Evolutionary conservation across 1,284 basidiomycete species (phyloP).

Genomic region (Microstroma glucosiphilum): DNA sequence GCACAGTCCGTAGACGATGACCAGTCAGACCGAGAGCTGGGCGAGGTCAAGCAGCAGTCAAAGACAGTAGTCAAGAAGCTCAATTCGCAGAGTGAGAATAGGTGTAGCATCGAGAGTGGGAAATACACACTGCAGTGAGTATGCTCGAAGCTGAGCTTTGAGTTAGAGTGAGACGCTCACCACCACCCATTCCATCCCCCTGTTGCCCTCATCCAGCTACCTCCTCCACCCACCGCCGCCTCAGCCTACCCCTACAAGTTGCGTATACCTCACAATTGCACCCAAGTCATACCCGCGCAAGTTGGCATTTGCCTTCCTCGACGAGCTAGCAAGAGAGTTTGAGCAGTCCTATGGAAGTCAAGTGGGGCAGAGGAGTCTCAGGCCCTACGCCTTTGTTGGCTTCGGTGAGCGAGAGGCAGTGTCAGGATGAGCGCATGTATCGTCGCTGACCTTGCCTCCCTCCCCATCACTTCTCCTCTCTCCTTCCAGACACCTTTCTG

Average conservation of each 20-base stretch:
- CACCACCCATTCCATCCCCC: neutral
- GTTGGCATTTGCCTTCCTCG: conserved; percentile 92
- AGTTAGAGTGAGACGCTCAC: neutral
- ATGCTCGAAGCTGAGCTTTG: neutral
- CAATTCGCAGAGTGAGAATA: conserved; percentile 77
- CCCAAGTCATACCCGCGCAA: conserved; percentile 97
- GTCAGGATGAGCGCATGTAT: neutral
- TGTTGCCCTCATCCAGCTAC: conserved; percentile 61
- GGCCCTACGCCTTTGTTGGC: conserved; percentile 46
- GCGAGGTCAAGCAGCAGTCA: conserved; percentile 96
- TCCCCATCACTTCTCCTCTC: too few relatives aligned
- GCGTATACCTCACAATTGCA: conserved; percentile 89
- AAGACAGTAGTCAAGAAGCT: conserved; percentile 93
- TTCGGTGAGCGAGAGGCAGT: conserved; percentile 23
- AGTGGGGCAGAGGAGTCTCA: conserved; percentile 39
- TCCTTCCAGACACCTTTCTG: conserved; percentile 85
- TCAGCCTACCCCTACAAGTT: conserved; percentile 49
- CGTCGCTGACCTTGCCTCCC: neutral
- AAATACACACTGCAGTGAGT: conserved; percentile 83
- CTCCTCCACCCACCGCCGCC: conserved; percentile 61
- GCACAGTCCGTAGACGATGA: conserved; percentile 49
- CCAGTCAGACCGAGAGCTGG: conserved; percentile 82
- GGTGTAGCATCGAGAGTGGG: conserved; percentile 94
- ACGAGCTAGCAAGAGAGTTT: conserved; percentile 95
- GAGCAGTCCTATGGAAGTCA: conserved; percentile 49